Evolutionary conservation across 2,329 filamentous ascomycete species (phyloP), one percentile per base, ranked within the genome.

Genomic region (Penicillium sp.): DNA sequence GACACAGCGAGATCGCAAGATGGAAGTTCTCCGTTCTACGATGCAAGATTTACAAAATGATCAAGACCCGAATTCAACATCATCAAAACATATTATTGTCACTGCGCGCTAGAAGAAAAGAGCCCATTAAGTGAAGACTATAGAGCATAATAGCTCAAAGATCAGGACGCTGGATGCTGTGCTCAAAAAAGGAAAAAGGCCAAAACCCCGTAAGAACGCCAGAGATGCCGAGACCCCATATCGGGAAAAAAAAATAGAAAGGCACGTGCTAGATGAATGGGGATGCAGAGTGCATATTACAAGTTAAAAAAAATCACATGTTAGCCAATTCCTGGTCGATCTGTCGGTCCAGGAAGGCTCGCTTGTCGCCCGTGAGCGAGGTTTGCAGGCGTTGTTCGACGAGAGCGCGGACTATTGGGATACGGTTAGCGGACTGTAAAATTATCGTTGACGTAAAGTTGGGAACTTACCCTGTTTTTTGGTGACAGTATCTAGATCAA

Each of bases 401-500:
- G 44, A 97, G 82, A 4, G 90, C 92, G 50, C 90, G 84, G 55
- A 94, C 88, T 79, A 38, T 27, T 19, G 8, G 15, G 19, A 19
- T 4, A 6, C 33, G 40, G 49, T 64, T 55, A 60, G 59, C 50
- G 39, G 34, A 36, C 38, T 27, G 13, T n/a, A 39, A 23, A 9
- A 5, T n/a, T 16, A 44, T 23, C 15, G 52, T 38, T n/a, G 10
- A 36, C 23, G 39, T 8, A 19, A 11, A 23, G 16, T 15, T 34
- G 13, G 19, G 9, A 39, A 71, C 74, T 79, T 79, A 72, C 86
- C 78, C 78, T 97, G 93, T 80, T 99, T 99, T 86, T 97, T 99
- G 7, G 94, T 99, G 47, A 97, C 91, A n/a, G 84, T 93, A 73
- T 99, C 94, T 41, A 99, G 81, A 74, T 99, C 93, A 0, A 97